Conservation (phyloP, 2,329 filamentous ascomycete species). For the Fusarium humuli region DNA sequence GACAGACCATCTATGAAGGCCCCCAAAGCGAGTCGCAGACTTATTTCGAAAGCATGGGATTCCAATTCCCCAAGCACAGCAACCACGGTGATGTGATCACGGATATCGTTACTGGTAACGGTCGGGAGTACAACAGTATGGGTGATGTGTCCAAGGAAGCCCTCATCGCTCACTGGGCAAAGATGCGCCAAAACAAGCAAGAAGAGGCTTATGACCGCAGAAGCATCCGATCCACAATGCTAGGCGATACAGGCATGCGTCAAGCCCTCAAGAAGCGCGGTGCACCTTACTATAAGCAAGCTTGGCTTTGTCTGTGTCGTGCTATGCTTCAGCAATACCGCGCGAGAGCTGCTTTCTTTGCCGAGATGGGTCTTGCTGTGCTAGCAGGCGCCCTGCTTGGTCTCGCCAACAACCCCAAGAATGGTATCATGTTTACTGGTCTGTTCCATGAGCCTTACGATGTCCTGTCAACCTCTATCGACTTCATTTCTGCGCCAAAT, state of each 20-base stretch:
- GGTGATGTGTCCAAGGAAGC: slow-evolving; percentile 61
- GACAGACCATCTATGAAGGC: slow-evolving; percentile 67
- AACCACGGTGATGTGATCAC: slow-evolving; percentile 70
- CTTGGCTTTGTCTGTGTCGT: slow-evolving; percentile 64
- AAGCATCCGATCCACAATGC: slow-evolving; percentile 40
- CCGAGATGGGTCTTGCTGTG: slow-evolving; percentile 65
- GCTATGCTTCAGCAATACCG: slow-evolving; percentile 69
- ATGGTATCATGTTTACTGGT: slow-evolving; percentile 66
- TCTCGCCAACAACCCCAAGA: slow-evolving; percentile 60
- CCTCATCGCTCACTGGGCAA: slow-evolving; percentile 62
- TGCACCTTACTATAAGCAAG: slow-evolving; percentile 61
- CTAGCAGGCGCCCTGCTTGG: slow-evolving; percentile 67
- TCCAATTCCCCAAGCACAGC: slow-evolving; percentile 59
- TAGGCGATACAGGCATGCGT: slow-evolving; percentile 52
- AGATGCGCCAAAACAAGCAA: slow-evolving; percentile 42
- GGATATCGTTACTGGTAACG: slow-evolving; percentile 71
- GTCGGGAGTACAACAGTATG: slow-evolving; percentile 59
- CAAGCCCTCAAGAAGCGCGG: slow-evolving; percentile 62
- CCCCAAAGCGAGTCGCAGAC: slow-evolving; percentile 55
- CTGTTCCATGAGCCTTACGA: slow-evolving; percentile 63
- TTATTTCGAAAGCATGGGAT: slow-evolving; percentile 66
- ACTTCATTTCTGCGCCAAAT: slow-evolving; percentile 63
- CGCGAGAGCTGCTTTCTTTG: slow-evolving; percentile 61
- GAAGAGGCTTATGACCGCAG: slow-evolving; percentile 29
- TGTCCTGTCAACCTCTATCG: slow-evolving; percentile 62